These are phyloP conservation scores for Neurospora sp. DNA, from an alignment of 495 filamentous ascomycete species.

Conservation along the genomic window DNA sequence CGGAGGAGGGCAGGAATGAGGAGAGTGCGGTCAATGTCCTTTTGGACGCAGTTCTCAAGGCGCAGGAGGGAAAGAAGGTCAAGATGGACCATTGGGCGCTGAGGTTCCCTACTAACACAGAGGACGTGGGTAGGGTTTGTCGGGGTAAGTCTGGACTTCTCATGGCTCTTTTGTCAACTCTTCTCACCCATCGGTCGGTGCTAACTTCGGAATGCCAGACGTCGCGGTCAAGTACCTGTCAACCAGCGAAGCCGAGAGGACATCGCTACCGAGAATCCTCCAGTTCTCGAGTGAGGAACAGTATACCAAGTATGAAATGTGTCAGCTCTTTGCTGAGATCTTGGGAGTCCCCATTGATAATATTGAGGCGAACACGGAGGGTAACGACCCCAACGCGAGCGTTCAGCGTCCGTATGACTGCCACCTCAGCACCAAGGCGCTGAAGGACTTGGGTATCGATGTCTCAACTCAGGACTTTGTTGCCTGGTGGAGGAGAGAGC, in stretches of 20 bases:
- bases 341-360: conserved; percentile 63
- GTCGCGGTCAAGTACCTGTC: conserved; percentile 57
- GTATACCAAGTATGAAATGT: conserved; percentile 89
- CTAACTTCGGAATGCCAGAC: conserved; percentile 20
- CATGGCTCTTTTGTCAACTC: not conserved
- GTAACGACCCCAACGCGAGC: conserved; percentile 61
- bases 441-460: conserved; percentile 68
- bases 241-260: conserved; percentile 22
- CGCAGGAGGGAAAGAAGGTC: conserved; percentile 48
- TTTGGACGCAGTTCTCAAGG: conserved; percentile 59
- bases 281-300: conserved; percentile 84
- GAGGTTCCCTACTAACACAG: conserved; percentile 77
- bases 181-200: not conserved
- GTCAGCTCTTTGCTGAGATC: conserved; percentile 67
- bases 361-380: conserved; percentile 61
- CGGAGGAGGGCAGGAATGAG: conserved; percentile 35
- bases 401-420: conserved; percentile 84
- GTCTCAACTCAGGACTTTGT: conserved; percentile 66
- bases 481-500: conserved; percentile 64
- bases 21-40: conserved; percentile 82
- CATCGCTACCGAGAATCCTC: conserved; percentile 55
- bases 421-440: conserved; percentile 66
- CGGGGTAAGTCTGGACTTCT: conserved; percentile 25
- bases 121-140: conserved; percentile 78
- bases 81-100: conserved; percentile 87